Evolutionary conservation across 225 moss, liverwort and hornwort species (phyloP), one percentile per base, ranked within the genome.

Genomic region (Polytrichum commune): DNA sequence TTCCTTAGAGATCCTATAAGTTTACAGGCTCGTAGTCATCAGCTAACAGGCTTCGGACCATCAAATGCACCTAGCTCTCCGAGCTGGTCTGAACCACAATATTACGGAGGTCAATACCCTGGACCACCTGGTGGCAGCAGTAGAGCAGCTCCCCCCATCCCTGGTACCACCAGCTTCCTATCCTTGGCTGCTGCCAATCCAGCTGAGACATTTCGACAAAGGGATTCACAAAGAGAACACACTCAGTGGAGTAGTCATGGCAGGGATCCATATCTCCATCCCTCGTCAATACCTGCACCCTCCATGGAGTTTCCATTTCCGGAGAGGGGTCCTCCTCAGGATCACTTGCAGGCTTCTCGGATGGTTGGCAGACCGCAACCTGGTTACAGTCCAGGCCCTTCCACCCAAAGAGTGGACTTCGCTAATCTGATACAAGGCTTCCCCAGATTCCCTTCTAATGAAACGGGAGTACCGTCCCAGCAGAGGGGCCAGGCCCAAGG

Each of bases 31-130:
- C 46, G 46, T 46, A 46, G 46, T 46, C 46, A n/a, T 9, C 60
- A 60, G 22, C 62, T 63, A 5, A 6, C 27, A 24, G 27, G 25
- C 9, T 28, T 63, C 18, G 62, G 62, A 18, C 27, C 62, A 63
- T 24, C 62, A 5, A 26, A 27, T 63, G 62, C 13, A 63, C 62
- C 62, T 20, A 63, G 62, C 27, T 25, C 68, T 1, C 68, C 10
- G 54, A 68, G 53, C 54, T 54, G 68, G 68, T 68, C 25, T 53
- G 68, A 68, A 1, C 54, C 53, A 68, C 68, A 18, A 20, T 68
- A 26, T 13, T 46, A 46, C 46, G 53, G 24, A 24, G 53, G 24
- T 26, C 53, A 27, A 55, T 27, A 53, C 68, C 68, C 53, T 53
- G 67, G 67, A 25, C 24, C 65, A 30, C 30, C 67, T 24, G 24